Evolutionary conservation across 2,329 filamentous ascomycete genomes (phyloP), one percentile per base, ranked within the genome.

Genomic region (Talaromyces sp.): DNA sequence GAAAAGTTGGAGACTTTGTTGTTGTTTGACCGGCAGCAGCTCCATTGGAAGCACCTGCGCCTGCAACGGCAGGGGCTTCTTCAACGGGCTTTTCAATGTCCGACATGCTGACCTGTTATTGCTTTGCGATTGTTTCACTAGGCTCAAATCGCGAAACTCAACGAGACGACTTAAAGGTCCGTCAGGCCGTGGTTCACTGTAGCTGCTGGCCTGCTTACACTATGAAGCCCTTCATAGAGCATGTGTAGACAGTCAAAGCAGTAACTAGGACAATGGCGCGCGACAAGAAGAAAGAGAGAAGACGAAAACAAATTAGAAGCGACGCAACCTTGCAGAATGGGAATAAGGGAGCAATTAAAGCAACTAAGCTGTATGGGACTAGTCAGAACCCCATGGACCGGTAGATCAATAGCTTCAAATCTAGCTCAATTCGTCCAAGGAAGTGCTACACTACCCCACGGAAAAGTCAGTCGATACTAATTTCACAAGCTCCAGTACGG

Each of bases 401-500:
- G 61, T 56, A 45, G 61, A 57, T 57, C 61, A 57, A 47, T 63
- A 57, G 61, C 50, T 56, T 62, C 48, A 63, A 47, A 56, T 63
- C 50, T 63, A 57, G 61, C 24, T 35, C 37, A 56, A 59, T 59
- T 33, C 22, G 56, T 45, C 39, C 39, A 24, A 56, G 60, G 11
- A 63, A 43, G 41, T 65, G 63, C 47, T 56, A 59, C 59, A 47
- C 60, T 65, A 65, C 64, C 64, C 64, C 64, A 65, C 64, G 52
- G 41, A 52, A 24, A 48, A 48, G 19, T 33, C 52, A 39, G 58
- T 48, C 33, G 52, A 62, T 57, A 43, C 43, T 48, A 59, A 62
- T 65, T 50, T 62, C 52, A 48, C 52, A 48, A 65, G 50, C 48
- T 63, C 39, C n/a, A 24, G 33, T 52, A 33, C 3, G 8, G 24